A percentile compares a stretch with the other conserved stretches of the same genome.
Conservation (phyloP, 2,329 filamentous ascomycete genomes). For the Epichloe sp. region DNA sequence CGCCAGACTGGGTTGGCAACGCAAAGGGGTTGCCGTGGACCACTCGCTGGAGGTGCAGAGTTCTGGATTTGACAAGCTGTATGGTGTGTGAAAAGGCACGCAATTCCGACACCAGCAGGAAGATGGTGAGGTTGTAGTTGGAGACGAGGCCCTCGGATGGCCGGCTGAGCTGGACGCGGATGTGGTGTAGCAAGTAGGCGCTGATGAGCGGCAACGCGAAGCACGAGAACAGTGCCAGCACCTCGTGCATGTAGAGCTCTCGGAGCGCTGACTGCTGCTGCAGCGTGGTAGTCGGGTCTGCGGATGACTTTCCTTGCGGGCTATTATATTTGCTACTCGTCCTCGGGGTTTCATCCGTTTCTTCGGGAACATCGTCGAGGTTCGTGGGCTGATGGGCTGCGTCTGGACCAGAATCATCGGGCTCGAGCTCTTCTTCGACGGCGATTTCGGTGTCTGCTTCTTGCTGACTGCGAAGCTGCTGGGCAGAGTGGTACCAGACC, state of each 20-base stretch:
- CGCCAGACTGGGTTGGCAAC: slow-evolving; percentile 16
- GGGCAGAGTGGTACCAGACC: slow-evolving; percentile 64
- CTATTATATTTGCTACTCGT: neutral
- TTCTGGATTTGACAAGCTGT: slow-evolving; percentile 65
- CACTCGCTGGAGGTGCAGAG: slow-evolving; percentile 66
- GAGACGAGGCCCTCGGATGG: slow-evolving; percentile 80
- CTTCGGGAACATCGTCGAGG: slow-evolving; percentile 22
- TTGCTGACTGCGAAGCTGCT: slow-evolving; percentile 43
- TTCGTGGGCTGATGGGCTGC: slow-evolving; percentile 32
- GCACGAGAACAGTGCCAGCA: slow-evolving; percentile 61
- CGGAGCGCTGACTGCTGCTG: slow-evolving; percentile 31
- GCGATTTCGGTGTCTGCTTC: slow-evolving; percentile 20
- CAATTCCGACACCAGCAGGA: slow-evolving; percentile 75
- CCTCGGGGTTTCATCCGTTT: neutral
- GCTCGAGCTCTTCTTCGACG: slow-evolving; percentile 1
- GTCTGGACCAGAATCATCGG: slow-evolving; percentile 13
- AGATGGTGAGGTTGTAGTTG: slow-evolving; percentile 86
- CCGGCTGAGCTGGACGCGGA: slow-evolving; percentile 67
- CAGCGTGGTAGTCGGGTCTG: slow-evolving; percentile 10
- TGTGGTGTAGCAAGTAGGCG: slow-evolving; percentile 72
- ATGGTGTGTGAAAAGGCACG: slow-evolving; percentile 72
- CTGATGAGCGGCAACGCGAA: slow-evolving; percentile 66
- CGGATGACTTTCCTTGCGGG: slow-evolving; percentile 4
- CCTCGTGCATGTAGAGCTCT: slow-evolving; percentile 64
- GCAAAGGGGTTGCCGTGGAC: slow-evolving; percentile 41